These are phyloP conservation scores for Paraconiothyrium brasiliense DNA, from an alignment of 2,329 filamentous ascomycete species.

Conservation along the genomic window DNA sequence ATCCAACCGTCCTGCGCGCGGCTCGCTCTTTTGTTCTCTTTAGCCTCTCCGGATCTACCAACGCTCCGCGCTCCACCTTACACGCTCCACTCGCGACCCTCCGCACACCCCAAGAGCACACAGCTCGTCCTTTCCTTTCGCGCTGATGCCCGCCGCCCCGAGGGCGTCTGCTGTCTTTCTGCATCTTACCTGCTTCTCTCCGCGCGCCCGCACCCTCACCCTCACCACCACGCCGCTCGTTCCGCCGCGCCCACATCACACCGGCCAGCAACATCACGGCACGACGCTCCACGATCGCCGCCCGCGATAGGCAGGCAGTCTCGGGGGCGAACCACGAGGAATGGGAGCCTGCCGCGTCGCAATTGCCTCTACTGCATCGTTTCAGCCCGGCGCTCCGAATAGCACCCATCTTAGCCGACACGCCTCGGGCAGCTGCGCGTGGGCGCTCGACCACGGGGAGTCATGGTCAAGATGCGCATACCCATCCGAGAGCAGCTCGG, in stretches of 20 bases:
- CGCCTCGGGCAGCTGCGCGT: slow-evolving; percentile 2
- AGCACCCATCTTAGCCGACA: background rate
- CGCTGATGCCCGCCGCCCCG: slow-evolving; percentile 12
- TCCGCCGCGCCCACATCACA: slow-evolving; percentile 16
- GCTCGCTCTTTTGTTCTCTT: slow-evolving; percentile 1
- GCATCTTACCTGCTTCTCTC: slow-evolving; percentile 25
- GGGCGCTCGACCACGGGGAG: slow-evolving; percentile 12
- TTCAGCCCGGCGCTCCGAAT: slow-evolving; percentile 6
- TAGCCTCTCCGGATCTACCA: slow-evolving; percentile 10
- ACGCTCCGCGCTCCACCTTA: slow-evolving; percentile 5
- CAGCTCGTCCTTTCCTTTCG: slow-evolving; percentile 40
- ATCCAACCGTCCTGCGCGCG: background rate
- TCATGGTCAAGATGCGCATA: slow-evolving; percentile 74
- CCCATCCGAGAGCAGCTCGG: slow-evolving; percentile 89
- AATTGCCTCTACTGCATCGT: slow-evolving; percentile 19
- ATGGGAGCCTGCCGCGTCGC: slow-evolving; percentile 35
- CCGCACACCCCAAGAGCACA: slow-evolving; percentile 17
- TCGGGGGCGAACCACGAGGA: slow-evolving; percentile 28
- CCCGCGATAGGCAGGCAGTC: slow-evolving; percentile 11
- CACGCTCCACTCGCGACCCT: slow-evolving; percentile 14
- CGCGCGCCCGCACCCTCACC: slow-evolving; percentile 24
- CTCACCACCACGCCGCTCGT: slow-evolving; percentile 15
- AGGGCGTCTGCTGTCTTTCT: slow-evolving; percentile 4
- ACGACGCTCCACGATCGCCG: slow-evolving; percentile 14
- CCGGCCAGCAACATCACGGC: slow-evolving; percentile 14